Percentiles rank a stretch among this genome's conserved stretches.
phyloP scores from a whole-genome alignment of 2,329 filamentous ascomycete genomes.

The Colletotrichum lindemuthianum region DNA sequence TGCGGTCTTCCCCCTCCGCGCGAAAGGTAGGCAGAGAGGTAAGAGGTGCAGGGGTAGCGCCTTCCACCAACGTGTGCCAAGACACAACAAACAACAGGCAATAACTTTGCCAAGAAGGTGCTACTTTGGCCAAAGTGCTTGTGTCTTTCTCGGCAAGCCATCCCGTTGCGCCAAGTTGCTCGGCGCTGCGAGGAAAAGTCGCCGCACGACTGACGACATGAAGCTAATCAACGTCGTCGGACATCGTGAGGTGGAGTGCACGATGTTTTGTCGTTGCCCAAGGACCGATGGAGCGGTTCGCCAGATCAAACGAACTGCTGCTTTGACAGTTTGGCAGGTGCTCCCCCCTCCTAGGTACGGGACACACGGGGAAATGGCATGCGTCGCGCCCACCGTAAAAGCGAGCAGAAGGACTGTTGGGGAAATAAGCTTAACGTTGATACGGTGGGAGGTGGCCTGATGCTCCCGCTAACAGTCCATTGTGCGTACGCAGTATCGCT shows the following conservation, averaged over 20 bases:
- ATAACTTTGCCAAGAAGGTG: conserved; percentile 30
- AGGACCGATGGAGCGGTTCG: not conserved
- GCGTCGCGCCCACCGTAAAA: conserved; percentile 24
- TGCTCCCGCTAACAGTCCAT: conserved; percentile 4
- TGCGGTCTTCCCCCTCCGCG: no score
- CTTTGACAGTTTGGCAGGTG: conserved; percentile 23
- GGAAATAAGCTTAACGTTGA: conserved; percentile 34
- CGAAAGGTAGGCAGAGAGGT: no score
- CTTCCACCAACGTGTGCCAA: conserved; percentile 24
- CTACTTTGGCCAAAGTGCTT: conserved; percentile 22
- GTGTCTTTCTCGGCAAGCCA: conserved; percentile 34
- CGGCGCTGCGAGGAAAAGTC: conserved; percentile 33
- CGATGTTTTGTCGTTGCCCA: conserved; percentile 10
- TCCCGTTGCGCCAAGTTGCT: conserved; percentile 34
- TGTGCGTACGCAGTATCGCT: not conserved
- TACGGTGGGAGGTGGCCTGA: conserved; percentile 4
- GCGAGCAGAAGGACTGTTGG: conserved; percentile 2
- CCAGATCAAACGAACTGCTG: conserved; percentile 28
- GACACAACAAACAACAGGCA: conserved; percentile 27
- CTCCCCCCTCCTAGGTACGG: conserved; percentile 7
- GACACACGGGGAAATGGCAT: conserved; percentile 5
- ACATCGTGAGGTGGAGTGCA: not conserved
- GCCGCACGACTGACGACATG: conserved; percentile 29
- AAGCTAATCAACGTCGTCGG: not conserved
- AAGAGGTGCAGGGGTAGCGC: conserved; percentile 19